Percentiles rank a stretch among this genome's conserved stretches.
Evolutionary conservation across 176 grass and related monocot genomes (phyloP).

Genomic region (Eremochloa ophiuroides): DNA sequence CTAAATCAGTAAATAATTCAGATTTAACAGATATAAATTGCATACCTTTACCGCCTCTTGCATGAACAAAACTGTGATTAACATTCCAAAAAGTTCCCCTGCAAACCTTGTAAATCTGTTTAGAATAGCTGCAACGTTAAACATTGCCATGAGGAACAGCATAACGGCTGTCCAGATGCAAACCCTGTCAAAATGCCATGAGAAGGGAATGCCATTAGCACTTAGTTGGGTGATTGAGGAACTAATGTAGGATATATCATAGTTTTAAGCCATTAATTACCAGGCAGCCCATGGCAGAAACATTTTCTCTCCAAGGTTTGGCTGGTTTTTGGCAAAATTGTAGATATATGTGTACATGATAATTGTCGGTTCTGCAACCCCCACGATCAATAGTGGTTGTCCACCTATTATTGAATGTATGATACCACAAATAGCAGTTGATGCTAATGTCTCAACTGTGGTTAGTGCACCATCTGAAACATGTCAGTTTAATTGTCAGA

Average conservation of each 20-base stretch:
- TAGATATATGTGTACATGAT: slow-evolving; percentile 87
- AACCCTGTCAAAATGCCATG: slow-evolving; percentile 44
- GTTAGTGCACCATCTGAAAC: slow-evolving; percentile 68
- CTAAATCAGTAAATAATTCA: not conserved
- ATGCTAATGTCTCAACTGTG: slow-evolving; percentile 76
- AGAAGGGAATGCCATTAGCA: slow-evolving; percentile 20
- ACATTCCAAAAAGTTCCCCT: slow-evolving; percentile 87
- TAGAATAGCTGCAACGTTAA: slow-evolving; percentile 61
- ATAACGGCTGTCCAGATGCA: slow-evolving; percentile 81
- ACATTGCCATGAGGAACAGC: slow-evolving; percentile 67
- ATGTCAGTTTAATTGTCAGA: slow-evolving; percentile 2
- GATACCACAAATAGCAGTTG: slow-evolving; percentile 72
- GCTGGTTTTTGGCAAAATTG: slow-evolving; percentile 64
- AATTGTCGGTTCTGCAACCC: slow-evolving; percentile 80
- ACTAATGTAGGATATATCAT: not conserved
- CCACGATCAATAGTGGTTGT: slow-evolving; percentile 78
- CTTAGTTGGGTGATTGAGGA: not conserved
- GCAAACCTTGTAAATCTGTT: slow-evolving; percentile 92
- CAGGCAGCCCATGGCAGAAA: slow-evolving; percentile 86
- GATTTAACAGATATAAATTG: not conserved
- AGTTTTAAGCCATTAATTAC: slow-evolving; percentile 40
- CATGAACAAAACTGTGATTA: slow-evolving; percentile 81
- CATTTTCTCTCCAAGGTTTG: slow-evolving; percentile 46
- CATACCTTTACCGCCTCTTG: slow-evolving; percentile 71
- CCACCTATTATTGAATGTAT: slow-evolving; percentile 74